Evolutionary conservation across 2,329 filamentous ascomycete species (phyloP).

Genomic region (Botrytis hyacinthi): DNA sequence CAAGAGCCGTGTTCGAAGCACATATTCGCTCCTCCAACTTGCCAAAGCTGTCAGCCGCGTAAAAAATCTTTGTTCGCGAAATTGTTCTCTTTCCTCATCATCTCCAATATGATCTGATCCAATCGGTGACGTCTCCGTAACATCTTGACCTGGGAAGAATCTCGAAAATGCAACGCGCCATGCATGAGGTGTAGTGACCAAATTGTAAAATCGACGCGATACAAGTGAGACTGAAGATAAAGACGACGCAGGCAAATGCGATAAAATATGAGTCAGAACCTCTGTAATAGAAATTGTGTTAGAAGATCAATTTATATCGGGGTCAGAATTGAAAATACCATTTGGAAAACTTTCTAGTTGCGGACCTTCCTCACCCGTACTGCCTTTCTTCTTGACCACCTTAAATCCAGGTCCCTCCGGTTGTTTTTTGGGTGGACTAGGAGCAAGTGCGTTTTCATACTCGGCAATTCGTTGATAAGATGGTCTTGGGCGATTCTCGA

Average conservation of each 20-base stretch:
- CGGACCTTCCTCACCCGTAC: constrained; percentile 28
- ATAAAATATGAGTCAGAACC: constrained; percentile 86
- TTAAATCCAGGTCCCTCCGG: constrained; percentile 52
- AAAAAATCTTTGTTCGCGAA: constrained; percentile 75
- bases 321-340: constrained; percentile 51
- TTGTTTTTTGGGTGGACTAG: constrained; percentile 45
- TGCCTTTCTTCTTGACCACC: constrained; percentile 49
- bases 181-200: constrained; percentile 88
- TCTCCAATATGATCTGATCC: constrained; percentile 33
- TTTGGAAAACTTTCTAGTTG: constrained; percentile 66
- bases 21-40: constrained; percentile 97
- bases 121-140: constrained; percentile 40
- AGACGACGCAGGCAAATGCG: constrained; percentile 82
- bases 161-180: constrained; percentile 92
- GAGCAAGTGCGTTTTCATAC: constrained; percentile 59
- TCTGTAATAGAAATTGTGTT: constrained; percentile 55
- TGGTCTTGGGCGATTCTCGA: constrained; percentile 35
- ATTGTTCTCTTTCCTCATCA: constrained; percentile 50
- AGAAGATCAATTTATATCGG: neutral
- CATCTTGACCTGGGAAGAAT: constrained; percentile 77
- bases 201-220: constrained; percentile 78
- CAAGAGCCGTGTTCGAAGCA: constrained; percentile 79
- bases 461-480: constrained; percentile 51
- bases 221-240: constrained; percentile 81
- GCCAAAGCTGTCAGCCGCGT: constrained; percentile 76